Evolutionary conservation across 2,329 filamentous ascomycete genomes (phyloP).

Genomic region (Penicillium sp.): DNA sequence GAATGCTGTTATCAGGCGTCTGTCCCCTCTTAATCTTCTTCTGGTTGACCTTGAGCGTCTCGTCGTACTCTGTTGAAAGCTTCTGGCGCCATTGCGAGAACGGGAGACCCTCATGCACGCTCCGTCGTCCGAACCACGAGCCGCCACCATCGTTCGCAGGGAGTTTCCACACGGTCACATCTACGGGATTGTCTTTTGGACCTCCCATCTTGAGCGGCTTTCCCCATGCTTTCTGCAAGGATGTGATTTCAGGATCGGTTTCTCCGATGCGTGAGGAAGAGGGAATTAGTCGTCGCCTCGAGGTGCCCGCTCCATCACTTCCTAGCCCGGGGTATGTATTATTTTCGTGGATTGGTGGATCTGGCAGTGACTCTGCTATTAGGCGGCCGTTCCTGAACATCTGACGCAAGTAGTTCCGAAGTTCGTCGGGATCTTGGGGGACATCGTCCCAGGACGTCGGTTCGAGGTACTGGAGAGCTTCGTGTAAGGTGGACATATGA

Average conservation of each 20-base stretch:
- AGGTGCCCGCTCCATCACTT: conserved; percentile 10
- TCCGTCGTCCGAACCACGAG: conserved; percentile 83
- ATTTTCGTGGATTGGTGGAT: conserved; percentile 40
- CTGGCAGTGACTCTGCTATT: conserved; percentile 72
- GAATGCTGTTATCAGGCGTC: conserved; percentile 70
- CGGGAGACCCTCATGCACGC: conserved; percentile 71
- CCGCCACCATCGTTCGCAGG: conserved; percentile 74
- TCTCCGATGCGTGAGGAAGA: conserved; percentile 51
- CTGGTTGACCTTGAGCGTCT: conserved; percentile 68
- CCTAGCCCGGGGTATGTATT: conserved; percentile 36
- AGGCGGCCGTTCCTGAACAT: conserved; percentile 66
- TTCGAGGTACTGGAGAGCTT: conserved; percentile 56
- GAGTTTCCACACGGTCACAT: conserved; percentile 76
- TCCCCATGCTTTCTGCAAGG: conserved; percentile 75
- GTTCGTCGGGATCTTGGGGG: conserved; percentile 46
- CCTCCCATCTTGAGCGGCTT: conserved; percentile 65
- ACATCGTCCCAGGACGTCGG: conserved; percentile 54
- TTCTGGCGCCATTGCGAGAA: conserved; percentile 76
- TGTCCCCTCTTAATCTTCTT: conserved; percentile 62
- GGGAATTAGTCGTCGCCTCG: conserved; percentile 51
- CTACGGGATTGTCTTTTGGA: conserved; percentile 68
- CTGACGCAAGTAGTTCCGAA: conserved; percentile 53
- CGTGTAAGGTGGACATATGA: conserved; percentile 57
- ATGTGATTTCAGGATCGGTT: conserved; percentile 51
- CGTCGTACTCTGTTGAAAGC: conserved; percentile 72